These are phyloP conservation scores for Suillus lakei DNA, from an alignment of 768 basidiomycete genomes.

Conservation along the genomic window DNA sequence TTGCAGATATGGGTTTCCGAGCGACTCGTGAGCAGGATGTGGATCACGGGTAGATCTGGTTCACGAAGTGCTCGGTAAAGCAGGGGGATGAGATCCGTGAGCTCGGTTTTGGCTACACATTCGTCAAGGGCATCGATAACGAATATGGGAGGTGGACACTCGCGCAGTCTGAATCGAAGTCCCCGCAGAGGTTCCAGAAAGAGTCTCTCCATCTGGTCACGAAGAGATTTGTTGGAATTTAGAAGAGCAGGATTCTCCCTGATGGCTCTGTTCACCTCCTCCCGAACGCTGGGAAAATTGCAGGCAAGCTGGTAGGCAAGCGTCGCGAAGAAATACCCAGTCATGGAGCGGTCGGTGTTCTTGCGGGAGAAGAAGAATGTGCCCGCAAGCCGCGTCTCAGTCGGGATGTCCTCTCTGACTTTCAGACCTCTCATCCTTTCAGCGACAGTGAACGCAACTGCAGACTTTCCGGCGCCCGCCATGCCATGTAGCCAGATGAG, in stretches of 20 bases:
- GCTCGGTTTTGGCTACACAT: not conserved
- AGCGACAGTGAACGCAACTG: not conserved
- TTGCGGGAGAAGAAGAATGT: not conserved
- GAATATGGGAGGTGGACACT: not conserved
- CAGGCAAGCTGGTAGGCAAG: not conserved
- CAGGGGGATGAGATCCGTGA: not conserved
- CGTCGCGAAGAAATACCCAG: not conserved
- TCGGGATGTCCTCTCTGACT: not conserved
- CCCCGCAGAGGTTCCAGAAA: not conserved
- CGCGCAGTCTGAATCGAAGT: not conserved
- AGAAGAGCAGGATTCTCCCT: not conserved
- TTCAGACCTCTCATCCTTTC: not conserved
- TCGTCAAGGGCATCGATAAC: not conserved
- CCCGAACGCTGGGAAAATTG: not conserved
- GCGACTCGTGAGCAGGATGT: not conserved
- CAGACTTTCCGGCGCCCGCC: not conserved
- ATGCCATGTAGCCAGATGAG: not conserved
- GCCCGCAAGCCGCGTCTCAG: not conserved
- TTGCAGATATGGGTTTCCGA: not conserved
- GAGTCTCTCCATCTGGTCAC: not conserved
- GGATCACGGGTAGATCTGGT: not conserved
- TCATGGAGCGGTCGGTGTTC: rapidly evolving
- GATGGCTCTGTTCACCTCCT: not conserved
- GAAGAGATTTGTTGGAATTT: not conserved
- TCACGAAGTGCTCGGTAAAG: not conserved